phyloP scores from a whole-genome alignment of 2,329 filamentous ascomycete genomes.

The Sporothrix euskadiensis region DNA sequence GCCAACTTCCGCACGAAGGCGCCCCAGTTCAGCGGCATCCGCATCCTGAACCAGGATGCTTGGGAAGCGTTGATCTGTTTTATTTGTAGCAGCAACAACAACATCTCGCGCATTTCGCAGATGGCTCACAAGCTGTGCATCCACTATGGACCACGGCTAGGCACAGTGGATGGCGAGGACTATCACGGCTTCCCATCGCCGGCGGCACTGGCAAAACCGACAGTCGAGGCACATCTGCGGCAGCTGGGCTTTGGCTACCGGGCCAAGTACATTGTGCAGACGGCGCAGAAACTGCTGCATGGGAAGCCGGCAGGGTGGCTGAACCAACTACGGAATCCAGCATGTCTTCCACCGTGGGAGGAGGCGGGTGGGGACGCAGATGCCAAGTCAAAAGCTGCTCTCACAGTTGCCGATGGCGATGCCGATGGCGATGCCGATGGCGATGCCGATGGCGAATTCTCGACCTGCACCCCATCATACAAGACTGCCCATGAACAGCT shows the following conservation, averaged over 20 bases:
- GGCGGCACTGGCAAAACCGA: slow-evolving; percentile 63
- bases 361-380: slow-evolving; percentile 48
- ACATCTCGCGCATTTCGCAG: slow-evolving; percentile 89
- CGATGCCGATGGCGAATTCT: not conserved
- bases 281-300: slow-evolving; percentile 70
- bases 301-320: slow-evolving; percentile 75
- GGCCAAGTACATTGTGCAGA: slow-evolving; percentile 87
- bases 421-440: not conserved
- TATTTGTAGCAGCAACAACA: slow-evolving; percentile 99
- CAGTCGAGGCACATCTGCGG: slow-evolving; percentile 79
- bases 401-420: not conserved
- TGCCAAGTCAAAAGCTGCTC: no score
- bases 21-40: slow-evolving; percentile 82
- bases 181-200: slow-evolving; percentile 32
- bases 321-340: slow-evolving; percentile 73
- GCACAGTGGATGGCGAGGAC: slow-evolving; percentile 64
- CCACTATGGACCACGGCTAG: slow-evolving; percentile 79
- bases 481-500: slow-evolving; percentile 77
- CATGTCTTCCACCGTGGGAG: slow-evolving; percentile 51
- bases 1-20: slow-evolving; percentile 87
- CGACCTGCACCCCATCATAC: slow-evolving; percentile 49
- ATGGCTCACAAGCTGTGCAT: slow-evolving; percentile 93
- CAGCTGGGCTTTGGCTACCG: slow-evolving; percentile 91
- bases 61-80: slow-evolving; percentile 95
- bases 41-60: slow-evolving; percentile 89